Percentiles rank a stretch among this genome's conserved stretches.
Conservation (phyloP, 2,329 filamentous ascomycete species). For the Sporothrix mexicana region DNA sequence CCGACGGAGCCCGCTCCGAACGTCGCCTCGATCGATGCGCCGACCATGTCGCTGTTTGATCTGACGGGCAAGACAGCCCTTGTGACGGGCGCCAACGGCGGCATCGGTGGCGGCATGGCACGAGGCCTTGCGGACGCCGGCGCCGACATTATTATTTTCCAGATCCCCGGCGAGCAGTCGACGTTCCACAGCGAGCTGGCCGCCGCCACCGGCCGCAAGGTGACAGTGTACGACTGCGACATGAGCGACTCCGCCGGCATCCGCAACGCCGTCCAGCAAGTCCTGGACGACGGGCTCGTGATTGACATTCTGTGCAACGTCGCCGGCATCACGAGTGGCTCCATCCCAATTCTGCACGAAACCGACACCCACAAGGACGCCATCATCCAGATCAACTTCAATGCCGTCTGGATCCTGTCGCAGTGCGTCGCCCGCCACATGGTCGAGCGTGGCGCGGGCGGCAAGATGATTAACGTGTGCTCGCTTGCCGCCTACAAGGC, state of each 20-base stretch:
- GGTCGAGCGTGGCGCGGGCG: constrained; percentile 34
- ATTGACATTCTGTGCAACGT: constrained; percentile 37
- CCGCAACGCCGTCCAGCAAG: not conserved
- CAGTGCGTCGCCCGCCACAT: constrained; percentile 36
- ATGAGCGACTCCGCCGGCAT: constrained; percentile 3
- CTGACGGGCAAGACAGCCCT: not conserved
- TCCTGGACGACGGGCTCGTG: constrained; percentile 14
- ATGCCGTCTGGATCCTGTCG: constrained; percentile 35
- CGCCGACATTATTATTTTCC: constrained; percentile 12
- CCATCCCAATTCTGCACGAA: constrained; percentile 35
- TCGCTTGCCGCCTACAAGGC: constrained; percentile 36
- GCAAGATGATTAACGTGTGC: constrained; percentile 38
- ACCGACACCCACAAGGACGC: constrained; percentile 36
- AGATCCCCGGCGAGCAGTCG: constrained; percentile 5
- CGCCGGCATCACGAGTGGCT: constrained; percentile 37
- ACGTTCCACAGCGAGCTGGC: not conserved
- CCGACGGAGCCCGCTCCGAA: not conserved
- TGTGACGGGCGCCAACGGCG: constrained; percentile 3
- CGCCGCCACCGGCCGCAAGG: not conserved
- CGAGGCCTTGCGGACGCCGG: not conserved
- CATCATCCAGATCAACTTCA: constrained; percentile 35
- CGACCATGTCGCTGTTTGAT: constrained; percentile 16
- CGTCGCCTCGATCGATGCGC: not conserved
- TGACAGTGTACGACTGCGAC: not conserved
- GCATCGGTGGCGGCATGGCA: constrained; percentile 2